Evolutionary conservation across 176 grass and related monocot species (phyloP).

Genomic region (Cenchrus americanus): DNA sequence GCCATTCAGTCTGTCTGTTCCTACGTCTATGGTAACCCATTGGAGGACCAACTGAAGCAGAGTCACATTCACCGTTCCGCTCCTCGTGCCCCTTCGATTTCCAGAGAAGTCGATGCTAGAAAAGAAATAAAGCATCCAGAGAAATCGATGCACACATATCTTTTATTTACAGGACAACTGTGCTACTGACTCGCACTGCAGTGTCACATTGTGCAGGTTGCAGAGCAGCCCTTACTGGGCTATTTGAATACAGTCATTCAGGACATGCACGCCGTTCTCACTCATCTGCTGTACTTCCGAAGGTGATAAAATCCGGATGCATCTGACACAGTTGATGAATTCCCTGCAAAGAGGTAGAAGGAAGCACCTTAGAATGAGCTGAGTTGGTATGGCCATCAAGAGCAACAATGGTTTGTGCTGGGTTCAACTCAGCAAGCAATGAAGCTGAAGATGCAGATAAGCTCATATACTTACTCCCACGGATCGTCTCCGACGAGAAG

Average conservation of each 20-base stretch:
- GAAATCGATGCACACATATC: not conserved
- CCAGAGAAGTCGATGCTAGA: too few species aligned
- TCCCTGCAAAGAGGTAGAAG: conserved; percentile 54
- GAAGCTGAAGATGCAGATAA: not conserved
- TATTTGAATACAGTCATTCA: conserved; percentile 67
- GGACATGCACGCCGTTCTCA: conserved; percentile 70
- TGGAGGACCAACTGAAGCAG: not conserved
- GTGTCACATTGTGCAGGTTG: conserved; percentile 9
- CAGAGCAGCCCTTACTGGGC: conserved; percentile 33
- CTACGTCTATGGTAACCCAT: not conserved
- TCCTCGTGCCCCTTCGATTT: not conserved
- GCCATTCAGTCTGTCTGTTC: not conserved
- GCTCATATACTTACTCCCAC: conserved; percentile 74
- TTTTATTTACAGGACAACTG: conserved; percentile 21
- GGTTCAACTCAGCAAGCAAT: not conserved
- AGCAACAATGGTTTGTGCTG: not conserved
- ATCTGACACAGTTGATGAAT: conserved; percentile 90
- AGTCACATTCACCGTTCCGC: not conserved
- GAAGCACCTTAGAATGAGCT: not conserved
- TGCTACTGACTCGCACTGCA: not conserved
- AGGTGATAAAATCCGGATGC: conserved; percentile 85
- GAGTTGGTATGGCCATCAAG: not conserved
- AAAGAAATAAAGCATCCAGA: not conserved
- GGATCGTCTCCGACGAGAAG: conserved; percentile 97
- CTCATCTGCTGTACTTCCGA: conserved; percentile 97